Evolutionary conservation across 2,329 filamentous ascomycete genomes (phyloP), one percentile per base, ranked within the genome.

Genomic region (Xylaria sp.): DNA sequence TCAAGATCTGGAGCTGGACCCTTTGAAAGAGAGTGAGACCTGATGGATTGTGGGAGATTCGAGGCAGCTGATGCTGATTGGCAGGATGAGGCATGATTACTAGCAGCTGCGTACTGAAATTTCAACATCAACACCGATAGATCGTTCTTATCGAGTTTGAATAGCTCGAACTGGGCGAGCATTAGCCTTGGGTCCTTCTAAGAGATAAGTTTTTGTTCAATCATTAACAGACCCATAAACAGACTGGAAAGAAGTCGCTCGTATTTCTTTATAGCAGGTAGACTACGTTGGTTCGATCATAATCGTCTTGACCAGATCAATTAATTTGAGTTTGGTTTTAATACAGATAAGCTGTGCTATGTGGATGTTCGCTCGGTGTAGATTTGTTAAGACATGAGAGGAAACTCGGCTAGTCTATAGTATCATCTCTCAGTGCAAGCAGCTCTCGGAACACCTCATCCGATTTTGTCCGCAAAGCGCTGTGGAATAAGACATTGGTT

Each of bases 401-500:
- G 8, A 12, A n/a, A 37, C 10, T 3, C 52, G 25, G 20, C 44
- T 69, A 91, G 74, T 91, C 87, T 44, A 90, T 84, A 2, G 83
- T 82, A 74, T 90, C 87, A 69, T 97, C 94, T 73, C 94, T 88
- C 78, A 97, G 80, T 61, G 86, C 88, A 78, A 97, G 96, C 3
- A 97, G 83, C 75, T 91, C 88, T 74, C 88, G 88, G 75, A 97
- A 83, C 20, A 98, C 88, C 73, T 97, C 92, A 34, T 93, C 91
- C 4, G 90, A 84, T 80, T 89, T 92, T 61, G 86, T 86, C 68
- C 93, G 86, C 52, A 98, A 79, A 0, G 92, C 95, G 77, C 96
- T 91, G 80, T 98, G 95, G 77, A 96, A 96, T 86, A 97, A 88
- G 28, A 87, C 85, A 78, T 97, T 98, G 48, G 94, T 97, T 77